A percentile compares a stretch with the other conserved stretches of the same genome.
These are phyloP conservation scores for Leccinum uliginosum DNA, from an alignment of 768 basidiomycete genomes.

Conservation along the genomic window DNA sequence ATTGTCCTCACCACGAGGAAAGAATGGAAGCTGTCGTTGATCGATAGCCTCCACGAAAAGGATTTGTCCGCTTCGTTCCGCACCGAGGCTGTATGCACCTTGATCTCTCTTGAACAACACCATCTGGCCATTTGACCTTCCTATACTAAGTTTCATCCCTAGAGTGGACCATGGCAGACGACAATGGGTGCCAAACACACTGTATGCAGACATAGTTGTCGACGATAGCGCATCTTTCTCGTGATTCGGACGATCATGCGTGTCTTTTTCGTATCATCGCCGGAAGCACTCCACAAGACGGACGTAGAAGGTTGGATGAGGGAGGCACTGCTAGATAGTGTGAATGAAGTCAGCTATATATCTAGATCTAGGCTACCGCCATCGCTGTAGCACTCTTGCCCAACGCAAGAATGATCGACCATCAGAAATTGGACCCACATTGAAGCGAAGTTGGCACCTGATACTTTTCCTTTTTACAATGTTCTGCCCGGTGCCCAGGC, in stretches of 20 bases:
- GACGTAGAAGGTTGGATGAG: background rate
- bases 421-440: background rate
- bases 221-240: too few relatives aligned
- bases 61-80: background rate
- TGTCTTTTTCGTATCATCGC: background rate
- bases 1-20: background rate
- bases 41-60: background rate
- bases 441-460: background rate
- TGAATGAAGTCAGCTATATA: background rate
- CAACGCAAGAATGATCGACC: background rate
- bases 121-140: background rate
- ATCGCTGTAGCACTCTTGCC: too few relatives aligned
- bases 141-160: background rate
- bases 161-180: background rate
- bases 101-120: background rate
- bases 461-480: background rate
- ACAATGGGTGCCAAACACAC: too few relatives aligned
- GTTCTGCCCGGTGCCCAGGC: too few relatives aligned
- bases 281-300: background rate
- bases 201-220: background rate
- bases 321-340: background rate
- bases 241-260: slow-evolving; percentile 4
- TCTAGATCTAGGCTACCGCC: too few relatives aligned
- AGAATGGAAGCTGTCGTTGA: background rate
- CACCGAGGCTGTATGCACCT: background rate